Evolutionary conservation across 192 early-diverging fungal species (phyloP).

Genomic region (Spinellus fusiger): DNA sequence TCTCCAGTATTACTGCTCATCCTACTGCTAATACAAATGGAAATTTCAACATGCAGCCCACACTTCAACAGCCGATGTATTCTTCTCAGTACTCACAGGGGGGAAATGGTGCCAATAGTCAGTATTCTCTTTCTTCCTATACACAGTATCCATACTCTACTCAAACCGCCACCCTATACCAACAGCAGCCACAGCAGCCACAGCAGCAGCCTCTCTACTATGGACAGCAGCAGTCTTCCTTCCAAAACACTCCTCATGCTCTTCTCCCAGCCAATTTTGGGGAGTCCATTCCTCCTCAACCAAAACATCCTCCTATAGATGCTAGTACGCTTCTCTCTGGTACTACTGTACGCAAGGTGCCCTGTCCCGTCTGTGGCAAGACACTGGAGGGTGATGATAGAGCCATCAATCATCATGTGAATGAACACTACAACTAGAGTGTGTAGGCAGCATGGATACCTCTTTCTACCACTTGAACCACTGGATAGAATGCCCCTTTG

Average conservation of each 20-base stretch:
- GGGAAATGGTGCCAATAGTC: too few relatives aligned
- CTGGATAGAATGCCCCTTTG: neutral
- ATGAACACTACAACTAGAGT: constrained; percentile 16
- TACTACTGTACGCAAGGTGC: constrained; percentile 13
- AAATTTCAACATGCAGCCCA: too few relatives aligned
- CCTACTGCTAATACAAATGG: too few relatives aligned
- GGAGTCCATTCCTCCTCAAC: neutral
- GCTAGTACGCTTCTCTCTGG: constrained; percentile 10
- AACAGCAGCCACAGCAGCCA: neutral
- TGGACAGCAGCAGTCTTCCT: neutral
- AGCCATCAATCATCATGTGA: constrained; percentile 28
- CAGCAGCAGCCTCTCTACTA: neutral
- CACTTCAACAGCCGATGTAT: neutral
- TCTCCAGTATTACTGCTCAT: neutral
- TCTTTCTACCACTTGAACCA: too few relatives aligned
- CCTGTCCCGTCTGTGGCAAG: constrained; percentile 23
- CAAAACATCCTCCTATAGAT: constrained; percentile 16
- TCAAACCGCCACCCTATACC: neutral
- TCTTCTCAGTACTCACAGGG: neutral
- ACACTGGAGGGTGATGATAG: constrained; percentile 24
- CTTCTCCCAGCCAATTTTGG: constrained; percentile 11
- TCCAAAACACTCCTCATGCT: neutral
- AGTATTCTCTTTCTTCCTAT: neutral
- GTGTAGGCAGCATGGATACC: neutral
- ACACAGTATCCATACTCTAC: neutral